Conservation (phyloP, 164 flowering plant genomes). For the Vitis rupestris region DNA sequence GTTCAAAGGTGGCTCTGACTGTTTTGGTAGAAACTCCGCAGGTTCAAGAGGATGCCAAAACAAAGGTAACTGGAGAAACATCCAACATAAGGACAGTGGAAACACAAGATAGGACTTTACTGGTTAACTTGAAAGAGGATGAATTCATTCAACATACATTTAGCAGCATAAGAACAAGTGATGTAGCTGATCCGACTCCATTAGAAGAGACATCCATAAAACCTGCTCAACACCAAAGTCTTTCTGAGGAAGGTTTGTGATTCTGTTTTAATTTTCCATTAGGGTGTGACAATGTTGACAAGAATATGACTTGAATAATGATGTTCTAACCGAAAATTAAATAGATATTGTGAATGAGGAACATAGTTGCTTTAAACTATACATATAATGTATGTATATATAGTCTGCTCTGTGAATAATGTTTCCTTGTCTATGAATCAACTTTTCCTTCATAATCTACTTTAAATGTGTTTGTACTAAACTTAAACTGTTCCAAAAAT, state of each 20-base stretch:
- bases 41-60: conserved; percentile 20
- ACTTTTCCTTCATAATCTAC: too few relatives aligned
- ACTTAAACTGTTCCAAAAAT: too few relatives aligned
- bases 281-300: not conserved
- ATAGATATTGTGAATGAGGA: too few relatives aligned
- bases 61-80: conserved; percentile 26
- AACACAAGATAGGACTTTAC: conserved; percentile 15
- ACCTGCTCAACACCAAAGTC: conserved; percentile 5
- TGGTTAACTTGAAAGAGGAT: conserved; percentile 6
- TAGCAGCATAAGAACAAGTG: not conserved
- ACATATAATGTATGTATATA: too few relatives aligned
- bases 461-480: too few relatives aligned
- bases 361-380: too few relatives aligned
- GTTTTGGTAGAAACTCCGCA: conserved; percentile 5
- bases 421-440: too few relatives aligned
- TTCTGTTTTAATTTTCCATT: not conserved
- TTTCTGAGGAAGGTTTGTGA: conserved; percentile 12
- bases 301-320: not conserved
- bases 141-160: not conserved
- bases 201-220: not conserved
- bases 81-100: conserved; percentile 27
- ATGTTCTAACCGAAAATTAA: too few relatives aligned
- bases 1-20: conserved; percentile 5
- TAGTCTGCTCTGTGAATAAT: too few relatives aligned
- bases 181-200: conserved; percentile 7